Evolutionary conservation across 2,329 filamentous ascomycete genomes (phyloP).

Genomic region (Xylaria polymorpha): DNA sequence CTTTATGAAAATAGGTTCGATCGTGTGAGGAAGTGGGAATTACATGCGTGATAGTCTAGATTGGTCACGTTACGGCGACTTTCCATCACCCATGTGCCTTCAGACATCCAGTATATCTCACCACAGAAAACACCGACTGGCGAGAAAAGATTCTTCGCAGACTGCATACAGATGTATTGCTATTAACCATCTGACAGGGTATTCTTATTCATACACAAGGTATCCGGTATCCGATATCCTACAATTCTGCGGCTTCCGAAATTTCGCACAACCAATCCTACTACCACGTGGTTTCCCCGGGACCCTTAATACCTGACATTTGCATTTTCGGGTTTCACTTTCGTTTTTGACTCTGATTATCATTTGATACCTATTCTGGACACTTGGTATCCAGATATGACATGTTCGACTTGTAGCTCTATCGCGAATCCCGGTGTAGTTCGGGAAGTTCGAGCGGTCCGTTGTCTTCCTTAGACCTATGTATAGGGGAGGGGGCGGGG

Average conservation of each 20-base stretch:
- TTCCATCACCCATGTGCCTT: too few species aligned
- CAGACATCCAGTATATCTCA: too few species aligned
- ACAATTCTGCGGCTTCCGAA: background rate
- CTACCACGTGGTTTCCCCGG: background rate
- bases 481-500: background rate
- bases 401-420: background rate
- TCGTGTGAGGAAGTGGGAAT: too few species aligned
- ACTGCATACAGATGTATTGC: conserved; percentile 2
- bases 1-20: too few species aligned
- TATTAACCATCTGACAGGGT: conserved; percentile 8
- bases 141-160: background rate
- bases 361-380: background rate
- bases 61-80: too few species aligned
- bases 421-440: background rate
- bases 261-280: background rate
- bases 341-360: background rate
- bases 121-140: too few species aligned
- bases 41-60: background rate
- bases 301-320: background rate
- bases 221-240: conserved; percentile 20
- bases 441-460: background rate
- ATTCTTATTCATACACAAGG: conserved; percentile 21
- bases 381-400: background rate
- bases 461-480: background rate
- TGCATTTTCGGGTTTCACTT: background rate